phyloP scores from a whole-genome alignment of 2,329 filamentous ascomycete genomes.

The Cordyceps fumosorosea region DNA sequence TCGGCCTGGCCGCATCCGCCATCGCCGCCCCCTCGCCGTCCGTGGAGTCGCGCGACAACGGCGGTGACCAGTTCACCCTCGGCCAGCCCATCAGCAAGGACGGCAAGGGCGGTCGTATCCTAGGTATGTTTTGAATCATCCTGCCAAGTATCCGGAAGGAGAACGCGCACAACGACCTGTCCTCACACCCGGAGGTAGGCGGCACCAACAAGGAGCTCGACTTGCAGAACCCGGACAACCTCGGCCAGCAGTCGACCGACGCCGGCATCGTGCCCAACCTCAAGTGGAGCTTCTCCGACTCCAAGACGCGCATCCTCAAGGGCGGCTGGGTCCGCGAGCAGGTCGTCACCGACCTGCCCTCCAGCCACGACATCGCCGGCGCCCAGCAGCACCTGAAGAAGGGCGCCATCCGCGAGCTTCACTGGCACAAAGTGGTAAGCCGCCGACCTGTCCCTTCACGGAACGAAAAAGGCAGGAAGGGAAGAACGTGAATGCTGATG shows the following conservation, averaged over 20 bases:
- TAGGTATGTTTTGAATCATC: constrained; percentile 35
- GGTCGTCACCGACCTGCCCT: constrained; percentile 59
- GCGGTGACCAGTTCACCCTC: constrained; percentile 33
- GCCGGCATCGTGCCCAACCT: constrained; percentile 58
- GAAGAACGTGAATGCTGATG: too few species aligned
- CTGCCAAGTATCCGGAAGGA: too few species aligned
- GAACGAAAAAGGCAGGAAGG: background rate
- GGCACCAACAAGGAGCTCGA: constrained; percentile 58
- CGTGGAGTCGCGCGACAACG: constrained; percentile 17
- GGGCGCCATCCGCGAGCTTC: constrained; percentile 58
- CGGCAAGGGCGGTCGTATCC: constrained; percentile 51
- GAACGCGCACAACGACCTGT: too few species aligned
- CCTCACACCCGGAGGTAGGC: constrained; percentile 32
- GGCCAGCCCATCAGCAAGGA: constrained; percentile 51
- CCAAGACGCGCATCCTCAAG: constrained; percentile 53
- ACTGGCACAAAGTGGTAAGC: constrained; percentile 61
- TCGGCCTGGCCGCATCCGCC: constrained; percentile 3
- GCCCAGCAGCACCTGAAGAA: constrained; percentile 64
- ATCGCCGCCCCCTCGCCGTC: constrained; percentile 17
- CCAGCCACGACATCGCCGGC: constrained; percentile 58
- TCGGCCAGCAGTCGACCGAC: constrained; percentile 56
- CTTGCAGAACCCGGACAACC: constrained; percentile 55
- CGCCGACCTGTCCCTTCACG: constrained; percentile 13
- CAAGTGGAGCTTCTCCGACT: constrained; percentile 65
- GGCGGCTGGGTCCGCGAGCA: constrained; percentile 63